Base-by-base conservation (phyloP, 768 basidiomycete genomes). In the Leccinum broughii region DNA sequence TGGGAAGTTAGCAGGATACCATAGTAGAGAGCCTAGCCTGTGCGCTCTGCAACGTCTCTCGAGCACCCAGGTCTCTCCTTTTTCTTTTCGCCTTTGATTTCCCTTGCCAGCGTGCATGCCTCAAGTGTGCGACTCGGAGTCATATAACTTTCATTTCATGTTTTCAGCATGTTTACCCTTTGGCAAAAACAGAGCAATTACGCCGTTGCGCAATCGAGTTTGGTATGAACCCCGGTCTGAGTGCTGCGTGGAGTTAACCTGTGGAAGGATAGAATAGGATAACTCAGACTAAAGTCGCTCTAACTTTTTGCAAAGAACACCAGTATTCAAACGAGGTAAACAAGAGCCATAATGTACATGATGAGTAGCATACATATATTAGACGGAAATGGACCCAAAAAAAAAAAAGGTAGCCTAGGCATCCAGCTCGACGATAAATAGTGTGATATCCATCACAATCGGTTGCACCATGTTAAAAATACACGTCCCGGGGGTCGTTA, bases 91-190 rank as follows among this genome's bases (percentile, higher is more conserved):
- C 39, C 24, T 55, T 59, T 37, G 35, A 24, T 48, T 52, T 55
- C 11, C 26, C 49, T 30, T 50, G 51, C 32, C 51, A n/a, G 44
- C 10, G 20, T 58, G 54, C 52, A 35, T 63, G 55, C 51, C 48
- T 48, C 20, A n/a, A 37, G 34, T 37, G 32, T 51, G 39, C 53
- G 51, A 55, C 28, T 28, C 28, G 28, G 28, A 30, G 48, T 51
- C 49, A 46, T 63, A n/a, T 54, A 61, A 13, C 22, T 52, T 58
- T 51, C 14, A 57, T 46, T 60, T 51, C 51, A 20, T 70, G 69
- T 61, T 69, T 56, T 71, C 61, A 24, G 28, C 24, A 56, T 52
- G 51, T 54, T 57, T 54, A 26, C 8, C 30, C 28, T 41, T 46
- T 26, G 44, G 37, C 9, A 32, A 54, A 48, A 37, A 30, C 49